A percentile compares a stretch with the other conserved stretches of the same genome.
Evolutionary conservation across 2,329 filamentous ascomycete species (phyloP).

Genomic region (Cladosporium sp.): DNA sequence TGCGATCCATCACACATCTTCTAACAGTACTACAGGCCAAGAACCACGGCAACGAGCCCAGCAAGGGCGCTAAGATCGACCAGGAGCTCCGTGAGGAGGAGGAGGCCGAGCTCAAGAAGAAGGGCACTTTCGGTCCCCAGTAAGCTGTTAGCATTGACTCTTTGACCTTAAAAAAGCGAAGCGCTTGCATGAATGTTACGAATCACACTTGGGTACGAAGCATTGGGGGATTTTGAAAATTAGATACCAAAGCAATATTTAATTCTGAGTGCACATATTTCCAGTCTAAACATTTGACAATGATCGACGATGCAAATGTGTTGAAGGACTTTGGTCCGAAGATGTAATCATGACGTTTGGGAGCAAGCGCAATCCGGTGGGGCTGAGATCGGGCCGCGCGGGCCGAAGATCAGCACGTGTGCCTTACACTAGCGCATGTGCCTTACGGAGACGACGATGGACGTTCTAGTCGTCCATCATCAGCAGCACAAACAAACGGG

Average conservation of each 20-base stretch:
- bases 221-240: conserved; percentile 17
- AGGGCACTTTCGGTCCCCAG: conserved; percentile 51
- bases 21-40: conserved; percentile 47
- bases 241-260: conserved; percentile 20
- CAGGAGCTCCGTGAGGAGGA: conserved; percentile 69
- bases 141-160: conserved; percentile 23
- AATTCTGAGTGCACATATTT: conserved; percentile 15
- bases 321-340: neutral
- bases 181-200: conserved; percentile 20
- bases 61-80: conserved; percentile 71
- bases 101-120: conserved; percentile 63
- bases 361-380: too few species aligned
- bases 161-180: conserved; percentile 19
- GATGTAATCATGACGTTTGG: neutral
- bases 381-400: neutral
- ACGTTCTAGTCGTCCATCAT: neutral
- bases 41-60: conserved; percentile 72
- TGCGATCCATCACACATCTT: conserved; percentile 42
- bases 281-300: neutral
- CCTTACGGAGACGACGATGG: neutral
- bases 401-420: neutral
- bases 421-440: neutral
- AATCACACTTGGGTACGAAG: conserved; percentile 16
- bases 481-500: neutral
- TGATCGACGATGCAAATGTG: neutral